Evolutionary conservation across 2,329 filamentous ascomycete species (phyloP), one percentile per base, ranked within the genome.

Genomic region (Emericellopsis cladophorae): DNA sequence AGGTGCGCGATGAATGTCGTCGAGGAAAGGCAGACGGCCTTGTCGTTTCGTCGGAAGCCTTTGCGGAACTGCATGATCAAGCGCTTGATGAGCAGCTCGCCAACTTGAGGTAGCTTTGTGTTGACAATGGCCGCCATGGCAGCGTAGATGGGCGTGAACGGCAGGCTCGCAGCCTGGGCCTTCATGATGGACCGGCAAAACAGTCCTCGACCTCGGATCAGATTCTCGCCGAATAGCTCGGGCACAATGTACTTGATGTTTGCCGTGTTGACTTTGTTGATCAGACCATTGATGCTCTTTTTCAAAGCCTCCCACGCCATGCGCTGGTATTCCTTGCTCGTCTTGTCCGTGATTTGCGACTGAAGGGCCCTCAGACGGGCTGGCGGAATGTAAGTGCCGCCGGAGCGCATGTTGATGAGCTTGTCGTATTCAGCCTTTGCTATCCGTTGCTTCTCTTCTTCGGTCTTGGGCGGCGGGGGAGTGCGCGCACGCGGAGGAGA

Each of bases 221-320:
- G 64, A 58, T 98, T 98, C 69, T 98, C 92, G 39, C 79, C 78
- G 62, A 98, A 98, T 36, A 98, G 71, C 64, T 98, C 92, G 2
- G 90, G 90, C 21, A 96, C 88, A 46, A 98, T 95, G 56, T 84
- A 76, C 64, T 98, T 96, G 72, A 98, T 96, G 61, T 98, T 98
- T 29, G 84, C 86, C 42, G 90, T 85, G 63, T 96, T 96, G 69
- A 95, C 84, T 69, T 98, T 98, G 74, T 98, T 98, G 72, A 98
- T 95, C 49, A 98, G 67, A 52, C 92, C 92, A 58, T 98, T 96
- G 65, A 98, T 95, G 38, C 85, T 92, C 70, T 98, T 98, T 68
- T 98, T 98, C 55, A 98, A 68, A 11, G 90, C 90, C 63, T 98
- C 92, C 92, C 92, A 98, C 8, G 89, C 88, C 86, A 98, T 94